These are phyloP conservation scores for Nakazawaea peltata DNA, from an alignment of 805 yeast species.

Conservation along the genomic window DNA sequence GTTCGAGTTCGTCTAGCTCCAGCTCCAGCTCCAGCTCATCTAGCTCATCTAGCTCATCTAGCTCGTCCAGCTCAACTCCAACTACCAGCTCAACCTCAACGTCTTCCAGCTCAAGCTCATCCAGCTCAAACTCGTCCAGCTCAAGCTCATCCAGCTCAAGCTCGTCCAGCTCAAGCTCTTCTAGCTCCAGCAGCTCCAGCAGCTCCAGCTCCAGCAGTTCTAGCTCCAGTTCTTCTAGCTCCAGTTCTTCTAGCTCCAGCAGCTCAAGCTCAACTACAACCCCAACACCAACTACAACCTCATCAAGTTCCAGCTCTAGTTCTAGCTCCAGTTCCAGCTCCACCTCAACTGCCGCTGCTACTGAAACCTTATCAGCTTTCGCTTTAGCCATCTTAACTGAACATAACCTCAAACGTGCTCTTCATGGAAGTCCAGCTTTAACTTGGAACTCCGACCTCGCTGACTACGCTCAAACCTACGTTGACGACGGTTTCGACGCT, in stretches of 20 bases:
- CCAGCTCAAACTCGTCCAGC: background rate
- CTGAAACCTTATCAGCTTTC: constrained; percentile 15
- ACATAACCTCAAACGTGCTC: constrained; percentile 43
- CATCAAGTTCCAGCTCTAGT: constrained; percentile 6
- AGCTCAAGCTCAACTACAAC: background rate
- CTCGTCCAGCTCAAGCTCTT: constrained; percentile 7
- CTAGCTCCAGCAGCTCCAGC: background rate
- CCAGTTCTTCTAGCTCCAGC: background rate
- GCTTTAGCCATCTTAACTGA: constrained; percentile 36
- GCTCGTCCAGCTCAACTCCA: constrained; percentile 7
- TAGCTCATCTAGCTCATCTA: background rate
- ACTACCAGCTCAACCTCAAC: constrained; percentile 13
- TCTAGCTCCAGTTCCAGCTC: constrained; percentile 9
- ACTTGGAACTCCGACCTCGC: constrained; percentile 41
- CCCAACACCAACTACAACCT: background rate
- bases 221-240: constrained; percentile 13
- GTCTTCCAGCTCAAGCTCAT: background rate
- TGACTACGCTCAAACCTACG: constrained; percentile 42
- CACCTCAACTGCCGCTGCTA: constrained; percentile 12
- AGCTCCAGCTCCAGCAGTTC: constrained; percentile 9
- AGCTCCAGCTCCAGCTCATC: constrained; percentile 7
- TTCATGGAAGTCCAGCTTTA: constrained; percentile 35
- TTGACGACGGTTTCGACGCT: constrained; percentile 33
- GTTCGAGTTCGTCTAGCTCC: too few species aligned
- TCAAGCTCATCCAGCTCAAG: constrained; percentile 14